Conservation (phyloP, 208 protist genomes). For the Herpetomonas samuelpessoai region DNA sequence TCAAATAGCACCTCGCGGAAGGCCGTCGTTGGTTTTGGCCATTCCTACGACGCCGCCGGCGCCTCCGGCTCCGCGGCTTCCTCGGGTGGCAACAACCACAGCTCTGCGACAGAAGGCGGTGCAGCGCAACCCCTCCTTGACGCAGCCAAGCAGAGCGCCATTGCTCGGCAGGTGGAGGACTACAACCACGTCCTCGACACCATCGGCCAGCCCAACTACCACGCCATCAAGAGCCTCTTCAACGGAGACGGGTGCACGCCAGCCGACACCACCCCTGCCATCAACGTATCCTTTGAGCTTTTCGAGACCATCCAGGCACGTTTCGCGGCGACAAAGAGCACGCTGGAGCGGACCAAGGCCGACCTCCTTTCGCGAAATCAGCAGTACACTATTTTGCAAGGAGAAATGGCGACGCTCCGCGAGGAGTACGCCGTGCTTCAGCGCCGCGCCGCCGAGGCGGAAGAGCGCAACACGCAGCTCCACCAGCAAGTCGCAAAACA, state of each 20-base stretch:
- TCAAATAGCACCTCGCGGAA: too few species aligned
- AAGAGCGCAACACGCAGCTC: slow-evolving; percentile 64
- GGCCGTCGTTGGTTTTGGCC: too few species aligned
- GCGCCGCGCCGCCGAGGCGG: slow-evolving; percentile 46
- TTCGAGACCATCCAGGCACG: slow-evolving; percentile 85
- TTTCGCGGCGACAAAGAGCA: slow-evolving; percentile 65
- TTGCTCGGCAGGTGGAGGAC: slow-evolving; percentile 28
- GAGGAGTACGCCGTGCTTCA: slow-evolving; percentile 48
- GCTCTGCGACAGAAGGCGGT: not conserved
- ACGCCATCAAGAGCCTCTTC: slow-evolving; percentile 57
- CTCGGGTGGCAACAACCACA: too few species aligned
- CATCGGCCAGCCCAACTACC: slow-evolving; percentile 63
- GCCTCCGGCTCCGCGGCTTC: too few species aligned
- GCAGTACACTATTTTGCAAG: slow-evolving; percentile 53
- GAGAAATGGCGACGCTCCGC: slow-evolving; percentile 40
- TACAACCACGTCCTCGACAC: slow-evolving; percentile 68
- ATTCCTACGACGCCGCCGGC: too few species aligned
- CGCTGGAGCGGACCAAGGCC: slow-evolving; percentile 61
- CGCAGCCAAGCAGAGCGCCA: slow-evolving; percentile 11
- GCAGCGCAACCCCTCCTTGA: slow-evolving; percentile 4
- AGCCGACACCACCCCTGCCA: slow-evolving; percentile 52
- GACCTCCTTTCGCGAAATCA: slow-evolving; percentile 70
- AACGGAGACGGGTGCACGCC: slow-evolving; percentile 41
- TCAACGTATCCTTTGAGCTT: slow-evolving; percentile 83
- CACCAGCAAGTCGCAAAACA: slow-evolving; percentile 67